Evolutionary conservation across 805 yeast genomes (phyloP), one percentile per base, ranked within the genome.

Genomic region (Myxozyma geophila): DNA sequence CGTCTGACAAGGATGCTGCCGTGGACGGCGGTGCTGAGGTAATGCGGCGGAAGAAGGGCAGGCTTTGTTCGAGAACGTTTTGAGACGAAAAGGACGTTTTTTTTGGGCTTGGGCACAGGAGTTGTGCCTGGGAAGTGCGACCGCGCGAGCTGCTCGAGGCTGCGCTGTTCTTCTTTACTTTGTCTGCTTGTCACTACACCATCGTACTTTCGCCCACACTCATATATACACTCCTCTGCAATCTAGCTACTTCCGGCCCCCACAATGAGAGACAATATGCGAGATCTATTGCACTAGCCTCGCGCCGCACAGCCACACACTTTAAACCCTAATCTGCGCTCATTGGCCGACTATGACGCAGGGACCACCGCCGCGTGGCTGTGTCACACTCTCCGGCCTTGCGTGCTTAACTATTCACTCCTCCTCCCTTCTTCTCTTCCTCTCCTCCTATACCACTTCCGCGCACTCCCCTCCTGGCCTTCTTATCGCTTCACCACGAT

Each of bases 11-110:
- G 6, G 50, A n/a, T 37, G n/a, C 21, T 10, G 48, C 49, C 49
- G 57, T 28, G 48, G 39, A n/a, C 57, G 57, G 57, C 49, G 33
- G 7, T 15, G 53, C 28, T 51, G 54, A 51, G 44, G 44, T 37
- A 36, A 51, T 17, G 44, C 54, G 54, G 54, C 54, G 37, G 44
- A 13, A 37, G 43, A 17, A 10, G 10, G 6, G 35, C 19, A 15
- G 41, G n/a, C n/a, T n/a, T 19, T 13, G 47, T 43, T 43, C 47
- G 47, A 43, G 47, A 43, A 43, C 47, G 47, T 43, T n/a, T 43
- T n/a, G 21, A 28, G 28, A 28, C 5, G 28, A 5, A 28, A 28
- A 5, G 28, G 28, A 28, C 28, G 28, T 28, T 28, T 28, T 28
- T 28, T 28, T 2, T 28, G 28, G 28, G 28, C 28, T 28, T 5